Base-by-base conservation (phyloP, 208 protist species). In the Porcisia hertigi region DNA sequence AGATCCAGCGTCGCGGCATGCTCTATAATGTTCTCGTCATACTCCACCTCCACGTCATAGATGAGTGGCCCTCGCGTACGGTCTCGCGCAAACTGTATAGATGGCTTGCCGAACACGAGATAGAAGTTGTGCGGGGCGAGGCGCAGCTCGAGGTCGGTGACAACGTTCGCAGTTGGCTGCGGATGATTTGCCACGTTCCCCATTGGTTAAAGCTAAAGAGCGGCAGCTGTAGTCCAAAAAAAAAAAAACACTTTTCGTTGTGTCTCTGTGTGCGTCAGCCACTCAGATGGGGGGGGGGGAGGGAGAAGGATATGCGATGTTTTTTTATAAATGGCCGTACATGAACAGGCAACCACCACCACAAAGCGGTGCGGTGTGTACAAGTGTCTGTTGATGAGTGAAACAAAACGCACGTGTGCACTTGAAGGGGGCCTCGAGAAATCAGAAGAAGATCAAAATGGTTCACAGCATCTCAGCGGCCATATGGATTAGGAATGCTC, bases 21-120 rank as follows among this genome's bases (percentile, higher is more conserved):
- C 49, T 91, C 80, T 0, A 93, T 73, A 16, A 62, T 41, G 16
- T 83, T 75, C 20, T 88, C 84, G n/a, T 84, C 74, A 25, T 81
- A 77, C 64, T 90, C 83, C 53, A 84, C 63, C 4, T 89, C 80
- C 0, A 91, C 78, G 67, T 92, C 76, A 79, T 90, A 92, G 34
- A 95, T 81, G 23, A 93, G 77, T 16, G 91, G 91, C 20, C 88
- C 91, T 41, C 69, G 69, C 11, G 67, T 41, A 41, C 71, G 76
- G 9, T 84, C 79, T 43, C 84, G 77, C 45, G 55, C 70, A 74
- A 82, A 95, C 1, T 76, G 80, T 30, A 95, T 92, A n/a, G 67
- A 45, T 18, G 88, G 91, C n/a, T 77, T 76, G 65, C 91, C 88
- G 20, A 86, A 77, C 39, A 95, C 85, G 25, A 95, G 76, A 74